A percentile compares a stretch with the other conserved stretches of the same genome.
Conservation (phyloP, 2,329 filamentous ascomycete species). For the Piedraia hortae region DNA sequence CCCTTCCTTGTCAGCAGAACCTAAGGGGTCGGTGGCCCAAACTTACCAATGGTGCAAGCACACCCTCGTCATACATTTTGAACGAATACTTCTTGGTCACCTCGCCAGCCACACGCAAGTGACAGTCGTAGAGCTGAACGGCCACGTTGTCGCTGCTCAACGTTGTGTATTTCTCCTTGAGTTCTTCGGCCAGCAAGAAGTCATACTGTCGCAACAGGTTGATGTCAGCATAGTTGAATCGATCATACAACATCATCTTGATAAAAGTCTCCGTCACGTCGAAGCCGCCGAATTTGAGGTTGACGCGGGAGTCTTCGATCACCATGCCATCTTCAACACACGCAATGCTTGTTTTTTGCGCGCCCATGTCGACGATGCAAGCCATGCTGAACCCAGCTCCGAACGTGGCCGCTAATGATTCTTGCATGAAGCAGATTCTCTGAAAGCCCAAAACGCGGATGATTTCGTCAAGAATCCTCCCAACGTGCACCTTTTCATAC, state of each 20-base stretch:
- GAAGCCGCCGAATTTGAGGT: constrained; percentile 74
- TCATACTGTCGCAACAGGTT: constrained; percentile 77
- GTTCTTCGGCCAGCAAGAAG: constrained; percentile 74
- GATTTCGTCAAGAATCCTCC: constrained; percentile 55
- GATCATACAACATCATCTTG: constrained; percentile 93
- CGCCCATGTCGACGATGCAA: constrained; percentile 87
- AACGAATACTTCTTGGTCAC: constrained; percentile 82
- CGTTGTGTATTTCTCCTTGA: constrained; percentile 81
- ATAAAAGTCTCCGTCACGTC: constrained; percentile 88
- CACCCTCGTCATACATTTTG: constrained; percentile 90
- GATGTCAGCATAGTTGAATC: constrained; percentile 87
- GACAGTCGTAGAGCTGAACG: constrained; percentile 69
- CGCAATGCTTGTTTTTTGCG: constrained; percentile 89
- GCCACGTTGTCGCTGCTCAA: constrained; percentile 75
- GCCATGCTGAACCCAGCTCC: constrained; percentile 82
- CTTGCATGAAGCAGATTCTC: constrained; percentile 79
- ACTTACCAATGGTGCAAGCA: constrained; percentile 55
- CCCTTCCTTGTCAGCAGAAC: constrained; percentile 19
- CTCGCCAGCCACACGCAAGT: constrained; percentile 64
- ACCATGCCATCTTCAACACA: constrained; percentile 93
- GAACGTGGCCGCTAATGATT: constrained; percentile 82
- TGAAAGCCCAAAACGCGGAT: constrained; percentile 77
- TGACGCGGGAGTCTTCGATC: constrained; percentile 79
- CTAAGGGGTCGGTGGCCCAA: constrained; percentile 1
- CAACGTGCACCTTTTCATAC: constrained; percentile 83